Evolutionary conservation across 495 filamentous ascomycete genomes (phyloP).

Genomic region (Aspergillus bertholletiae): DNA sequence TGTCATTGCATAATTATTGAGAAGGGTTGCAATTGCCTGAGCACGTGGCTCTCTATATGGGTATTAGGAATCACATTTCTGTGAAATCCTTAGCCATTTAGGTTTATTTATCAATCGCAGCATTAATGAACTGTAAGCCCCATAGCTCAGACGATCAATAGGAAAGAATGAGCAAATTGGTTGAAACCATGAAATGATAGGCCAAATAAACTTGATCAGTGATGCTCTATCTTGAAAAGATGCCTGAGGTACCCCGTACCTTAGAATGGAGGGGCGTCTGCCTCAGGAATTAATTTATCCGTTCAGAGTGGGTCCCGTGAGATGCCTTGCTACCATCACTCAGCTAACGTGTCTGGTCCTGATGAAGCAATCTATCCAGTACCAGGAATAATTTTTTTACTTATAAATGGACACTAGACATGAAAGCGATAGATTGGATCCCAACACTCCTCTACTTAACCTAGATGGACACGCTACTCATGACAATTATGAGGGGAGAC

Average conservation of each 20-base stretch:
- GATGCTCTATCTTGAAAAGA: neutral
- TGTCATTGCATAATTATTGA: too few species aligned
- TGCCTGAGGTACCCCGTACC: neutral
- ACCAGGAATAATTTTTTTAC: neutral
- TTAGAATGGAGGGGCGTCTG: neutral
- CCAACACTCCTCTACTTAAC: conserved; percentile 31
- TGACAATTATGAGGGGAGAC: conserved; percentile 10
- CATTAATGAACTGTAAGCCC: too few species aligned
- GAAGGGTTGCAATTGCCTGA: too few species aligned
- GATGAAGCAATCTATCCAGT: conserved; percentile 6
- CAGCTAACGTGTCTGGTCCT: neutral
- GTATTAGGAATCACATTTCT: too few species aligned
- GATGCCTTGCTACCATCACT: neutral
- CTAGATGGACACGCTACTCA: conserved; percentile 9
- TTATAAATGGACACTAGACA: conserved; percentile 24
- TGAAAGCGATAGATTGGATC: conserved; percentile 19
- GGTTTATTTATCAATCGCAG: too few species aligned
- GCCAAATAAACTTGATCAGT: neutral
- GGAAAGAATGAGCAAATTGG: too few species aligned
- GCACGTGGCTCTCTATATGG: too few species aligned
- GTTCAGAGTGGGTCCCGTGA: conserved; percentile 10
- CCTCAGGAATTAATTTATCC: neutral
- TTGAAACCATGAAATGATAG: too few species aligned
- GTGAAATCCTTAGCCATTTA: too few species aligned
- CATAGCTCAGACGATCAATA: too few species aligned